Conservation (phyloP, 2,329 filamentous ascomycete genomes). For the Calcarisporium arbuscula region DNA sequence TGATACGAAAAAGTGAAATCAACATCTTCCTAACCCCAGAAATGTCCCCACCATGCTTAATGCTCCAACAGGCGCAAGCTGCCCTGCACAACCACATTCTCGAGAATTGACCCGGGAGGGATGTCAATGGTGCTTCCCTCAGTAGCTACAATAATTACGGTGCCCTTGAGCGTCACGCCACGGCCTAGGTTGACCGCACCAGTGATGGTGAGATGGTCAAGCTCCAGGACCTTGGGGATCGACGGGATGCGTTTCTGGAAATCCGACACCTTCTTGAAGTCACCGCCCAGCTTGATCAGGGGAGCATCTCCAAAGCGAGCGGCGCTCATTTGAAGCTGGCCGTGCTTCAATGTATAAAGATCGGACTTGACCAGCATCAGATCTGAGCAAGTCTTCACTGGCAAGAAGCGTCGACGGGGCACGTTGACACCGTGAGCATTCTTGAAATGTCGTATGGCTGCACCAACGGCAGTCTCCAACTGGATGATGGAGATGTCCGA, state of each 20-base stretch:
- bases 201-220: constrained; percentile 94
- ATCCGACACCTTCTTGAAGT: constrained; percentile 99
- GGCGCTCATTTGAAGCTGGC: constrained; percentile 93
- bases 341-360: constrained; percentile 97
- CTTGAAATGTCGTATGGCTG: constrained; percentile 96
- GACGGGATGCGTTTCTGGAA: constrained; percentile 84
- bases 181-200: constrained; percentile 95
- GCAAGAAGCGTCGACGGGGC: constrained; percentile 93
- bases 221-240: constrained; percentile 85
- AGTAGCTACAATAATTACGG: constrained; percentile 97
- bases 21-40: neutral
- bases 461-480: constrained; percentile 97
- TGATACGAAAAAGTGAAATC: constrained; percentile 3
- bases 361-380: constrained; percentile 99
- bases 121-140: constrained; percentile 98
- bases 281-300: constrained; percentile 94
- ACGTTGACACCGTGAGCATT: constrained; percentile 99
- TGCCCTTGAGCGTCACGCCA: constrained; percentile 93
- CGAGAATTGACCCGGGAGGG: constrained; percentile 89
- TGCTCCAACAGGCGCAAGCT: constrained; percentile 72
- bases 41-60: constrained; percentile 27
- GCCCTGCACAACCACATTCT: constrained; percentile 98
- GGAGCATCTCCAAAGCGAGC: constrained; percentile 94
- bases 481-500: constrained; percentile 96
- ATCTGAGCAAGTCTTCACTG: constrained; percentile 99